A percentile compares a stretch with the other conserved stretches of the same genome.
phyloP scores from a whole-genome alignment of 208 protist genomes.

The Acanthamoeba quina region DNA sequence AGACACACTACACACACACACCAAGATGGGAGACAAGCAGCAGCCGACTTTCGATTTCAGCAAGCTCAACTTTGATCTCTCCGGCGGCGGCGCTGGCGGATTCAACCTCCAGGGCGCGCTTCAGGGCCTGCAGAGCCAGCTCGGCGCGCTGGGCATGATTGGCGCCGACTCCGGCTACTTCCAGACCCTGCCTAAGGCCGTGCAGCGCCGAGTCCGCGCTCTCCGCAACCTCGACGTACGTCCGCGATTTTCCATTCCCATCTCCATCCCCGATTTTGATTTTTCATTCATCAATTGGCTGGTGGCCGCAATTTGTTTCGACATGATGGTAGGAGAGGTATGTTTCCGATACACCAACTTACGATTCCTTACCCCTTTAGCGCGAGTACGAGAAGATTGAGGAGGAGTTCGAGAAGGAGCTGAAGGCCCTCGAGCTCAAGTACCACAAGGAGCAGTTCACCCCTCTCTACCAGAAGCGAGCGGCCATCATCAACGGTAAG shows the following conservation, averaged over 20 bases:
- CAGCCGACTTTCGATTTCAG: constrained; percentile 44
- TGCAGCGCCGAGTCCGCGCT: constrained; percentile 48
- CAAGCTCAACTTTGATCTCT: constrained; percentile 55
- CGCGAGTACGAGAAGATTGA: constrained; percentile 39
- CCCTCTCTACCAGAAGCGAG: constrained; percentile 64
- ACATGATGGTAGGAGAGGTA: too few relatives aligned
- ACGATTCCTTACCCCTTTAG: neutral
- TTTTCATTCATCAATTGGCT: neutral
- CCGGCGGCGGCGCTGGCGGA: constrained; percentile 8
- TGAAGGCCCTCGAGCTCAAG: constrained; percentile 59
- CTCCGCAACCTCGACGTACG: constrained; percentile 65
- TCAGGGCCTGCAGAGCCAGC: neutral
- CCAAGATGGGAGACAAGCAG: constrained; percentile 40
- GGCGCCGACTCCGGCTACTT: constrained; percentile 50
- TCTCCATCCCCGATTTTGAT: neutral
- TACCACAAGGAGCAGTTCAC: constrained; percentile 18
- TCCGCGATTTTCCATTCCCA: neutral
- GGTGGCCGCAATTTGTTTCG: too few relatives aligned
- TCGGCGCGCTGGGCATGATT: constrained; percentile 16
- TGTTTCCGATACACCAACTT: too few relatives aligned
- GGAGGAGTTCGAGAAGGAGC: constrained; percentile 70
- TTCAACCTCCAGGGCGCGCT: constrained; percentile 8
- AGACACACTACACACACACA: neutral
- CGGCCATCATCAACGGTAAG: constrained; percentile 55
- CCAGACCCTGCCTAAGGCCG: constrained; percentile 30